Evolutionary conservation across 2,329 filamentous ascomycete genomes (phyloP), one percentile per base, ranked within the genome.

Genomic region (Scytalidium sp.): DNA sequence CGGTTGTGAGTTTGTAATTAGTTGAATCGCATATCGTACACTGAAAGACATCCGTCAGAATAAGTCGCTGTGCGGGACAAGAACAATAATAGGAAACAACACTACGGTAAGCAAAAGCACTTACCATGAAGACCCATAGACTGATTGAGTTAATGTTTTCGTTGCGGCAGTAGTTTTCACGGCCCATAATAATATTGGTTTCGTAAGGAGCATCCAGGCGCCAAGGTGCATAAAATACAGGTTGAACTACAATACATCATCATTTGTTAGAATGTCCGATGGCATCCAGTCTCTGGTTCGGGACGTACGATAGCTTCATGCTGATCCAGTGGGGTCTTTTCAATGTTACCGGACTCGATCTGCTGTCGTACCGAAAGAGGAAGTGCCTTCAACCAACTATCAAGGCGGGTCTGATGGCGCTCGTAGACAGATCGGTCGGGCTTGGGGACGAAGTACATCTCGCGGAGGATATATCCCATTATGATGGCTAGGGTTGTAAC

Each of bases 201-300:
- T 52, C 21, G 50, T 52, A 27, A 52, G 22, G 15, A 52, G 43
- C 36, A 46, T 49, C 45, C 50, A 52, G 19, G 50, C 50, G 19
- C 50, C 50, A 17, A 52, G 46, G 45, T 49, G 46, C 50, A 52
- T 52, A 32, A 52, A 52, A 45, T 49, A 43, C 25, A 52, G 29
- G 46, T 49, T 52, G 36, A 52, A 49, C 50, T 52, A 49, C 5
- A 36, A n/a, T 15, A n/a, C 15, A n/a, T 5, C 13, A 39, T 8
- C 25, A 36, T n/a, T n/a, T 15, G 32, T 36, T 36, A 36, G 32
- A 36, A n/a, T 8, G 5, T 5, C 17, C 13, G 5, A 10, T 36
- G 17, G 7, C 32, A 36, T 9, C 11, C 32, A 36, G 13, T 15
- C 11, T 27, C 22, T 41, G 3, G 13, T 51, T 44, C 22, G 42